Evolutionary conservation across 148 eudicot species (phyloP).

Genomic region (Drosera capensis): DNA sequence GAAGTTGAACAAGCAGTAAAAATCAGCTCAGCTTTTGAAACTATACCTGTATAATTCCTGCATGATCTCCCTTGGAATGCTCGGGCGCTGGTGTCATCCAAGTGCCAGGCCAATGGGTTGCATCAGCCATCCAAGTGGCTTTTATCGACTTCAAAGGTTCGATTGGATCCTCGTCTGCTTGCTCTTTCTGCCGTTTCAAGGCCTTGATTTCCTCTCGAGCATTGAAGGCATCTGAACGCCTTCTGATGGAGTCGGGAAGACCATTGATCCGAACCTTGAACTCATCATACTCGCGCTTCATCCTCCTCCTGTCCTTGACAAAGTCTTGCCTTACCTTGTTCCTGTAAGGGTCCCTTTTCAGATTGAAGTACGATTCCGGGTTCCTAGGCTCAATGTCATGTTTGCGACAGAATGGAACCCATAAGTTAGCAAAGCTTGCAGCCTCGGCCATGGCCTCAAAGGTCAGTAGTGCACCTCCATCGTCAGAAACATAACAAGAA

Average conservation of each 20-base stretch:
- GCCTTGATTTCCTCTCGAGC: conserved; percentile 88
- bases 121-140: conserved; percentile 96
- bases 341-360: conserved; percentile 80
- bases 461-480: conserved; percentile 80
- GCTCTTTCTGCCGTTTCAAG: conserved; percentile 61
- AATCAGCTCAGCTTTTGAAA: background rate
- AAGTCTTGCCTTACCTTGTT: conserved; percentile 68
- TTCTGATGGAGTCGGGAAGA: conserved; percentile 75
- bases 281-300: conserved; percentile 92
- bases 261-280: conserved; percentile 87
- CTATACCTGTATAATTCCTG: conserved; percentile 84
- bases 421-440: conserved; percentile 82
- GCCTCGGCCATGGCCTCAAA: conserved; percentile 98
- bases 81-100: conserved; percentile 57
- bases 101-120: conserved; percentile 94
- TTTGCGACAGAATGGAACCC: conserved; percentile 92
- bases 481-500: conserved; percentile 87
- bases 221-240: conserved; percentile 85
- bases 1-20: background rate
- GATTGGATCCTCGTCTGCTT: conserved; percentile 33
- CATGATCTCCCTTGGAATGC: conserved; percentile 83
- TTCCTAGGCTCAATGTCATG: conserved; percentile 83
- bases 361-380: conserved; percentile 62
- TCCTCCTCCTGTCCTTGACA: conserved; percentile 84
- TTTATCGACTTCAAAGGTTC: conserved; percentile 53